Percentiles rank a stretch among this genome's conserved stretches.
These are phyloP conservation scores for Grammothele lineata DNA, from an alignment of 768 basidiomycete genomes.

Conservation along the genomic window DNA sequence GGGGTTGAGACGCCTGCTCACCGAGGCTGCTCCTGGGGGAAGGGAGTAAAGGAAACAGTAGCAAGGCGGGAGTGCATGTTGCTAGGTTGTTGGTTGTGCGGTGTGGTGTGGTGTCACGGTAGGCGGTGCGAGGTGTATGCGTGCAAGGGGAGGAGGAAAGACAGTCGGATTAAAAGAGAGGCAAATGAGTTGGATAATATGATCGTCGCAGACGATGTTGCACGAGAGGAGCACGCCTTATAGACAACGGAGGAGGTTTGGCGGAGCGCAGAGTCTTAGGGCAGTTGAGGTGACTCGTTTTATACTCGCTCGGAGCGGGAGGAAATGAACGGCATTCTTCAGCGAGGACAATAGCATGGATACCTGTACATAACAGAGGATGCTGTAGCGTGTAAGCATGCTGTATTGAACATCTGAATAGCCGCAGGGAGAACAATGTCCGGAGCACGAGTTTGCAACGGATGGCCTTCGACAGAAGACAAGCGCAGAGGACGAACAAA, in stretches of 20 bases:
- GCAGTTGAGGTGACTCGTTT: too few relatives aligned
- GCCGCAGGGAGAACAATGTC: too few relatives aligned
- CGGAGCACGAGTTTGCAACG: too few relatives aligned
- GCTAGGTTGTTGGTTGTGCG: too few relatives aligned
- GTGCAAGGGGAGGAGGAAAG: not conserved
- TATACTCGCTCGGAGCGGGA: too few relatives aligned
- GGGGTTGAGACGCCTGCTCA: constrained; percentile 7
- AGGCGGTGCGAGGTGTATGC: not conserved
- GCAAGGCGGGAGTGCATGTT: constrained; percentile 8
- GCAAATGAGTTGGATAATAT: not conserved
- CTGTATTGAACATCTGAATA: too few relatives aligned
- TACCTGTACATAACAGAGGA: constrained; percentile 14
- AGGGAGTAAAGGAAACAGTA: constrained; percentile 6
- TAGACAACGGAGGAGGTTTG: too few relatives aligned
- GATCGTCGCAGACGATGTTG: constrained; percentile 13
- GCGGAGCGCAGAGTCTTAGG: too few relatives aligned
- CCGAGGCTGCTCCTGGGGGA: constrained; percentile 18
- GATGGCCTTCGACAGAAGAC: too few relatives aligned
- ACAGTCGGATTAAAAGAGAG: not conserved
- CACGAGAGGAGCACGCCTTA: not conserved
- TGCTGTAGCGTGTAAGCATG: not conserved
- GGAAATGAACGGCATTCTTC: too few relatives aligned
- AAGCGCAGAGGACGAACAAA: too few relatives aligned
- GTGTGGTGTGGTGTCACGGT: not conserved
- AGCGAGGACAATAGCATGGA: too few relatives aligned